These are phyloP conservation scores for Rhododendron vialii DNA, from an alignment of 148 eudicot genomes.

Conservation along the genomic window DNA sequence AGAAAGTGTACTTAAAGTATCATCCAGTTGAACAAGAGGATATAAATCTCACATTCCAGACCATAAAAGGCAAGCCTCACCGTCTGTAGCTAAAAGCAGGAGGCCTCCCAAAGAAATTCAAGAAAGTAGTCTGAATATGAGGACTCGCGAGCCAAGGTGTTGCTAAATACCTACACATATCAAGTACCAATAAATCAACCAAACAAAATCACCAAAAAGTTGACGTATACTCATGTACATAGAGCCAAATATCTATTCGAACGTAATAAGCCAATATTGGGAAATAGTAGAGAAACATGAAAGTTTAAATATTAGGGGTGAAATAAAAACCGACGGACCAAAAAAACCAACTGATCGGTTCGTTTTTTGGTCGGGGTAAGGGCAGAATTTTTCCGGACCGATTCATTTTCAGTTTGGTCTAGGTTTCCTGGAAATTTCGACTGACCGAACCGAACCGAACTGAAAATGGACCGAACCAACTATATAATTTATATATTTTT, in stretches of 20 bases:
- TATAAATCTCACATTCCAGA: background rate
- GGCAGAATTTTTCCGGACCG: too few species aligned
- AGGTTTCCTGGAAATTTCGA: too few species aligned
- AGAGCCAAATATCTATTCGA: background rate
- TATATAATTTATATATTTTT: too few species aligned
- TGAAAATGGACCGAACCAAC: too few species aligned
- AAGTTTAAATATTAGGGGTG: background rate
- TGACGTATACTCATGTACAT: background rate
- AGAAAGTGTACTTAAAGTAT: background rate
- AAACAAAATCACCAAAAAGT: background rate
- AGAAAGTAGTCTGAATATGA: constrained; percentile 76
- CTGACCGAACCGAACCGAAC: too few species aligned
- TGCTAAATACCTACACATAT: constrained; percentile 58
- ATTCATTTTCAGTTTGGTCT: too few species aligned
- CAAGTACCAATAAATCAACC: background rate
- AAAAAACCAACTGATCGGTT: too few species aligned
- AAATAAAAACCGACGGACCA: too few species aligned
- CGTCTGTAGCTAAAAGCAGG: constrained; percentile 65
- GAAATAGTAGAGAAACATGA: background rate
- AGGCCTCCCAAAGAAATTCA: constrained; percentile 74
- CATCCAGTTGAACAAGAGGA: background rate
- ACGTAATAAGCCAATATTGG: background rate
- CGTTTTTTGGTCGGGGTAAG: too few species aligned
- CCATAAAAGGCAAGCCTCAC: constrained; percentile 24
- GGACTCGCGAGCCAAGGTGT: constrained; percentile 98